phyloP scores from a whole-genome alignment of 2,329 filamentous ascomycete species.

The Ophiostoma himal-ulmi region DNA sequence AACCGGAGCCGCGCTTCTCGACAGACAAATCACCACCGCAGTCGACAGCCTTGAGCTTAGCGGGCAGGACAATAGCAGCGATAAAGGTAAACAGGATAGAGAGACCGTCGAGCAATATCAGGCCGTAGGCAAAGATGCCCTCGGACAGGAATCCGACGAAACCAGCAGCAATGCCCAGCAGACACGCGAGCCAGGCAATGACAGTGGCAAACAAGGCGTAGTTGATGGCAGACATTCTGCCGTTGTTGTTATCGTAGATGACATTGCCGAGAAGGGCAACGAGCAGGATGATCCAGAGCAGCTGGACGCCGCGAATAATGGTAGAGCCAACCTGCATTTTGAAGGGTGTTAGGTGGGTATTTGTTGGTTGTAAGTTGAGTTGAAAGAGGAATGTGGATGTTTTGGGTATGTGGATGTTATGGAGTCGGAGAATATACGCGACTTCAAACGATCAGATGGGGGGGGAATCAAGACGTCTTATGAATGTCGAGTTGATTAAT shows the following conservation, averaged over 20 bases:
- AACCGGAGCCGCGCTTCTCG: slow-evolving; percentile 38
- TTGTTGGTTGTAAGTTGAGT: not conserved
- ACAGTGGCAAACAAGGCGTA: slow-evolving; percentile 65
- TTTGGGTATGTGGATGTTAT: not conserved
- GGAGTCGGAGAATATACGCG: not conserved
- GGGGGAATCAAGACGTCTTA: not conserved
- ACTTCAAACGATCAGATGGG: not conserved
- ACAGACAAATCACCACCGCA: slow-evolving; percentile 49
- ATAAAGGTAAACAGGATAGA: slow-evolving; percentile 66
- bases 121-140: slow-evolving; percentile 47
- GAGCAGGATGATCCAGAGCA: slow-evolving; percentile 48
- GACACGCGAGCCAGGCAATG: slow-evolving; percentile 57
- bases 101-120: slow-evolving; percentile 52
- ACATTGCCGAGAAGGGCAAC: slow-evolving; percentile 55
- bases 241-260: slow-evolving; percentile 46
- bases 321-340: slow-evolving; percentile 34
- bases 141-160: slow-evolving; percentile 41
- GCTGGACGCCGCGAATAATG: slow-evolving; percentile 42
- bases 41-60: slow-evolving; percentile 62
- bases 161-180: slow-evolving; percentile 56
- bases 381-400: not conserved
- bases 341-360: slow-evolving; percentile 12
- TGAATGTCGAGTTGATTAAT: not conserved
- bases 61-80: slow-evolving; percentile 62
- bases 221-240: slow-evolving; percentile 47